Percentiles rank a stretch among this genome's conserved stretches.
Conservation (phyloP, 352 stramenopile genomes). For the Phytophthora macrochlamydospora region DNA sequence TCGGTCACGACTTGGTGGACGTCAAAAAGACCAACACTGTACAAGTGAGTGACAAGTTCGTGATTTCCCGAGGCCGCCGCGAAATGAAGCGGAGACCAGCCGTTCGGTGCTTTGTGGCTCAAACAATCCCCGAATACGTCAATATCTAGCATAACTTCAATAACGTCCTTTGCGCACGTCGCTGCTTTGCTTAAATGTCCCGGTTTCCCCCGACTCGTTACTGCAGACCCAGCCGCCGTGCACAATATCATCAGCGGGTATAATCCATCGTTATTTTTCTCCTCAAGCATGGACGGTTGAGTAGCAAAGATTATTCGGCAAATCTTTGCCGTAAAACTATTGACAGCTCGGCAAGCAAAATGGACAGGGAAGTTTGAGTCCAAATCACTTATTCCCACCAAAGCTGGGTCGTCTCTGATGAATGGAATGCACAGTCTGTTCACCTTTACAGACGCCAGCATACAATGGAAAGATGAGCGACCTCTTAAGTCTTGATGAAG, state of each 20-base stretch:
- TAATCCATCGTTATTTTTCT: slow-evolving; percentile 45
- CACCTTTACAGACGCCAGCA: slow-evolving; percentile 53
- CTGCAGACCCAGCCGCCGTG: slow-evolving; percentile 20
- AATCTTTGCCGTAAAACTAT: slow-evolving; percentile 49
- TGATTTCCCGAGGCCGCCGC: slow-evolving; percentile 54
- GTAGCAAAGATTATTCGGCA: slow-evolving; percentile 48
- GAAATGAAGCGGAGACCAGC: slow-evolving; percentile 63
- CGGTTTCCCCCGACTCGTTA: slow-evolving; percentile 2
- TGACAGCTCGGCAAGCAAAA: slow-evolving; percentile 64
- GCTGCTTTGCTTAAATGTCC: slow-evolving; percentile 16
- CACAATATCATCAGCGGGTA: slow-evolving; percentile 62
- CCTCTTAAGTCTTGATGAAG: slow-evolving; percentile 58
- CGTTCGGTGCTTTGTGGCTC: slow-evolving; percentile 36
- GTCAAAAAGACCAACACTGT: slow-evolving; percentile 40
- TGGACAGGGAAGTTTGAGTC: slow-evolving; percentile 58
- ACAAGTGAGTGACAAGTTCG: slow-evolving; percentile 45
- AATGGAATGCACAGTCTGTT: slow-evolving; percentile 53
- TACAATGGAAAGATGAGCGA: slow-evolving; percentile 58
- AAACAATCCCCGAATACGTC: slow-evolving; percentile 68
- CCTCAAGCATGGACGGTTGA: slow-evolving; percentile 37
- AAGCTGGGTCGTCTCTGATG: slow-evolving; percentile 31
- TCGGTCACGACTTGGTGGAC: slow-evolving; percentile 45
- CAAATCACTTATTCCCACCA: slow-evolving; percentile 56
- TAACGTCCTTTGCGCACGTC: slow-evolving; percentile 33
- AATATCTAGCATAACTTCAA: slow-evolving; percentile 59